A percentile compares a stretch with the other conserved stretches of the same genome.
Evolutionary conservation across 768 basidiomycete genomes (phyloP).

Genomic region (Lactarius indigo): DNA sequence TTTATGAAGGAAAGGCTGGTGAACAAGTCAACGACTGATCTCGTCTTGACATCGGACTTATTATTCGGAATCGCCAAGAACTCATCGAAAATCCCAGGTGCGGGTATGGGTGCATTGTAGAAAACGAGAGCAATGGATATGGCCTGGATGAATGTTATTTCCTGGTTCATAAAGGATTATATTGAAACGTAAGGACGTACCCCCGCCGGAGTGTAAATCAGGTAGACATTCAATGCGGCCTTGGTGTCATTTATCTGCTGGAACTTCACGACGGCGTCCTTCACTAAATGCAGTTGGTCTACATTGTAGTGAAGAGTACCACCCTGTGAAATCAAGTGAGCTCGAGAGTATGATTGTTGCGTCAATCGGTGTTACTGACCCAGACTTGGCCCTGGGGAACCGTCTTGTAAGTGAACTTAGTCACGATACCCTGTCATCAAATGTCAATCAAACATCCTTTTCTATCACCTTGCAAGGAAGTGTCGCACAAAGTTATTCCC

Average conservation of each 20-base stretch:
- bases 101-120: no score
- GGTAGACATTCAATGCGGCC: background rate
- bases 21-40: background rate
- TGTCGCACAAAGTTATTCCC: conserved; percentile 18
- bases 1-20: background rate
- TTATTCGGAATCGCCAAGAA: conserved; percentile 18
- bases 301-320: background rate
- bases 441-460: background rate
- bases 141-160: background rate
- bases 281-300: background rate
- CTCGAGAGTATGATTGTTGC: background rate
- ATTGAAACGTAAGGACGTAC: background rate
- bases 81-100: conserved; percentile 20
- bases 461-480: background rate
- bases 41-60: background rate
- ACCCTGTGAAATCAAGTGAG: background rate
- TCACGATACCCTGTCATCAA: conserved; percentile 7
- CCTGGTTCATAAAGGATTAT: background rate
- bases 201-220: background rate
- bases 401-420: background rate
- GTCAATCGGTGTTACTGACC: background rate
- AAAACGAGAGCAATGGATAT: no score
- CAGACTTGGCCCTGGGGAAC: conserved; percentile 2
- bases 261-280: background rate
- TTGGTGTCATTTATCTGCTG: conserved; percentile 8